Conservation (phyloP, 345 rosid genomes). For the Nasturtium officinale region DNA sequence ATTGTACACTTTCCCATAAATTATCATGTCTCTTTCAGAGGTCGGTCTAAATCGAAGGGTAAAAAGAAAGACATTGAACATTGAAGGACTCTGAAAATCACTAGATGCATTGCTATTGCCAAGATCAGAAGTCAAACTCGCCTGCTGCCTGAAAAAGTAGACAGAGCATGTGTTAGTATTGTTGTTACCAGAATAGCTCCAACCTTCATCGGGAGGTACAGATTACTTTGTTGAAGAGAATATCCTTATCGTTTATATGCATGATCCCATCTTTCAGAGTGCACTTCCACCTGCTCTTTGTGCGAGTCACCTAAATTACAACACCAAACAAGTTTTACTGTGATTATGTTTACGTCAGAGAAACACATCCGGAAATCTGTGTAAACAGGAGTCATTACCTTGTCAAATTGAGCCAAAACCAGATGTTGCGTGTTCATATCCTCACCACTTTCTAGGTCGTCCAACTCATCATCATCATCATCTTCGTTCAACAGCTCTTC, state of each 20-base stretch:
- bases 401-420: conserved; percentile 97
- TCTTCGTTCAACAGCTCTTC: conserved; percentile 93
- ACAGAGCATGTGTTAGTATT: background rate
- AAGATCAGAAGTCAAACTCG: conserved; percentile 84
- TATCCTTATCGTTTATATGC: conserved; percentile 91
- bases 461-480: conserved; percentile 88
- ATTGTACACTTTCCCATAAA: conserved; percentile 35
- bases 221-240: conserved; percentile 86
- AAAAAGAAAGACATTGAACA: conserved; percentile 41
- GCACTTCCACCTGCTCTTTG: conserved; percentile 98
- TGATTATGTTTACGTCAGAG: background rate
- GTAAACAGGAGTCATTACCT: conserved; percentile 54
- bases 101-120: conserved; percentile 16
- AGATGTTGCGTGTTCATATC: conserved; percentile 94
- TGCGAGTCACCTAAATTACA: conserved; percentile 75
- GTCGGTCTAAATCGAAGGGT: conserved; percentile 38
- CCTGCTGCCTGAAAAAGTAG: conserved; percentile 74
- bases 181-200: conserved; percentile 20
- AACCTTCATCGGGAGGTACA: background rate
- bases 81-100: conserved; percentile 22
- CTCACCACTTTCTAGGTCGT: conserved; percentile 86
- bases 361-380: background rate
- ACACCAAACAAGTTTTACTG: conserved; percentile 19
- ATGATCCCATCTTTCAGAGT: conserved; percentile 92
- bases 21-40: conserved; percentile 40